These are phyloP conservation scores for Didymella sp. DNA, from an alignment of 2,329 filamentous ascomycete genomes.

Conservation along the genomic window DNA sequence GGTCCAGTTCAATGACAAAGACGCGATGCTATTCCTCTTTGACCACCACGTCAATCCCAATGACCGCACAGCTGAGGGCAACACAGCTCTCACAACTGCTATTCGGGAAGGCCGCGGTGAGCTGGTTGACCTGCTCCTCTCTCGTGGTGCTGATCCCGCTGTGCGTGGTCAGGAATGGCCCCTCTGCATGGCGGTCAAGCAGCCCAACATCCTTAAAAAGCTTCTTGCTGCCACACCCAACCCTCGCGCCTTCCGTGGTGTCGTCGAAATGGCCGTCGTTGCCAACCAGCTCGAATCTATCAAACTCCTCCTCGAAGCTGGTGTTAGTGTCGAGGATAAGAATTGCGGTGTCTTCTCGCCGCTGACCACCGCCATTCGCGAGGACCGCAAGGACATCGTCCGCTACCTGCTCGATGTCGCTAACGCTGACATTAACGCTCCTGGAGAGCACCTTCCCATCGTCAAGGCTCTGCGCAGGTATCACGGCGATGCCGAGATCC, in stretches of 20 bases:
- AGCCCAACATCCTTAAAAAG: slow-evolving; percentile 65
- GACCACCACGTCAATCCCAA: slow-evolving; percentile 67
- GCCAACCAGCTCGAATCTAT: slow-evolving; percentile 72
- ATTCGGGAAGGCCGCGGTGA: slow-evolving; percentile 67
- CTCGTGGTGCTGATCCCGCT: slow-evolving; percentile 66
- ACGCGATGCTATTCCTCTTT: slow-evolving; percentile 67
- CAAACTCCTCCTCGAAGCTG: slow-evolving; percentile 68
- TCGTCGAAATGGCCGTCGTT: slow-evolving; percentile 71
- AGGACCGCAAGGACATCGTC: slow-evolving; percentile 67
- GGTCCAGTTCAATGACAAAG: slow-evolving; percentile 66
- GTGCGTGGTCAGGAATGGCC: slow-evolving; percentile 74
- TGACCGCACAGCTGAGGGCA: slow-evolving; percentile 63
- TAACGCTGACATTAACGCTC: slow-evolving; percentile 69
- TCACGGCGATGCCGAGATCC: slow-evolving; percentile 65
- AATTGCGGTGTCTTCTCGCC: slow-evolving; percentile 76
- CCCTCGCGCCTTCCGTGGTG: slow-evolving; percentile 68
- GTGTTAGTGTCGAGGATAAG: slow-evolving; percentile 73
- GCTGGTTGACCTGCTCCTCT: slow-evolving; percentile 65
- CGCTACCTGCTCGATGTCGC: slow-evolving; percentile 67
- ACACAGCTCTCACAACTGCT: slow-evolving; percentile 70
- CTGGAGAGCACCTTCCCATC: slow-evolving; percentile 73
- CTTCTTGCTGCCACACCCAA: slow-evolving; percentile 64
- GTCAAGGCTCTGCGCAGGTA: slow-evolving; percentile 72
- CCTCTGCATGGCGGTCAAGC: slow-evolving; percentile 70
- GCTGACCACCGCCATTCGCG: slow-evolving; percentile 70